Conservation (phyloP, 169 alveolate genomes). For the Babesia bigemina region DNA sequence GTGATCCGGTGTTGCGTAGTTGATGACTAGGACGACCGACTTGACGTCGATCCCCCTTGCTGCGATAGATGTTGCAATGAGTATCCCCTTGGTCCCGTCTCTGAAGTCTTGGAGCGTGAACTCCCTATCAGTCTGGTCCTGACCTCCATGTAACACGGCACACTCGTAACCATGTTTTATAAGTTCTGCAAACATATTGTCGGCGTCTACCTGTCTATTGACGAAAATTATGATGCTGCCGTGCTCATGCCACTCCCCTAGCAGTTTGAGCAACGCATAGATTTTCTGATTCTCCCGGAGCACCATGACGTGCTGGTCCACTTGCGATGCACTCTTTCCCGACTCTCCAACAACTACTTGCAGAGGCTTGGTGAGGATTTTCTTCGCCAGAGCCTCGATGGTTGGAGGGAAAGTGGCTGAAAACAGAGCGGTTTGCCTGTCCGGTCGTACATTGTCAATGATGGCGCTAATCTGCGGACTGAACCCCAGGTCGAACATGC, state of each 20-base stretch:
- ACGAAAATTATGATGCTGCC: conserved; percentile 96
- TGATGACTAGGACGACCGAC: conserved; percentile 92
- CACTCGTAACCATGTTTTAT: conserved; percentile 87
- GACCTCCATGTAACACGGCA: conserved; percentile 96
- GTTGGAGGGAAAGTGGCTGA: conserved; percentile 98
- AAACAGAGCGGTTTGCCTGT: conserved; percentile 95
- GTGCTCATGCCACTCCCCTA: conserved; percentile 95
- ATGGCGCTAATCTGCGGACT: conserved; percentile 95
- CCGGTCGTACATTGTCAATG: conserved; percentile 88
- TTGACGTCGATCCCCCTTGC: conserved; percentile 99
- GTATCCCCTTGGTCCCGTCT: conserved; percentile 77
- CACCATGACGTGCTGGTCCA: conserved; percentile 93
- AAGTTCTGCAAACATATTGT: conserved; percentile 87
- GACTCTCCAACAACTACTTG: conserved; percentile 93
- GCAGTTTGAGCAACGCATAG: conserved; percentile 88
- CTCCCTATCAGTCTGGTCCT: conserved; percentile 97
- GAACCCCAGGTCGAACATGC: conserved; percentile 97
- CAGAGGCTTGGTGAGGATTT: conserved; percentile 92
- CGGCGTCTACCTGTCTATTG: conserved; percentile 95
- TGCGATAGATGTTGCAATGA: conserved; percentile 98
- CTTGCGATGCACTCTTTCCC: conserved; percentile 90
- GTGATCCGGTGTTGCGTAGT: conserved; percentile 97
- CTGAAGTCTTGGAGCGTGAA: conserved; percentile 91
- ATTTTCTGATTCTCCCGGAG: conserved; percentile 85
- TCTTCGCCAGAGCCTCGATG: conserved; percentile 94